Percentiles rank a stretch among this genome's conserved stretches.
Conservation (phyloP, 306 rosid genomes). For the Pachyrhizus erosus region DNA sequence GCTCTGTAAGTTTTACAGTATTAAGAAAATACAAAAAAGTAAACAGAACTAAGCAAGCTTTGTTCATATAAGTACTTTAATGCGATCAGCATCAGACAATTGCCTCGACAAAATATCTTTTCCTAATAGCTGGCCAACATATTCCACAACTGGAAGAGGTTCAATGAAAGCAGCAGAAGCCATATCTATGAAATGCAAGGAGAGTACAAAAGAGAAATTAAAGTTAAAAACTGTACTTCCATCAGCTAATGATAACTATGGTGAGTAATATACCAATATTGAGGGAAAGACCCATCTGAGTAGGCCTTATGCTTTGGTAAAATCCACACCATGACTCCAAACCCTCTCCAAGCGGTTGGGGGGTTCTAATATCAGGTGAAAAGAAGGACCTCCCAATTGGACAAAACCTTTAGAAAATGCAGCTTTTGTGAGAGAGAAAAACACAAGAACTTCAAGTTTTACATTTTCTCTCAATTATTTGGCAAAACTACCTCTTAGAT, state of each 20-base stretch:
- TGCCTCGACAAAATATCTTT: constrained; percentile 87
- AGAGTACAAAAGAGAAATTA: not conserved
- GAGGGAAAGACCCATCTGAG: constrained; percentile 99
- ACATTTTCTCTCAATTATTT: not conserved
- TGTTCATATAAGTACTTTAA: constrained; percentile 65
- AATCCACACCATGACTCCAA: constrained; percentile 98
- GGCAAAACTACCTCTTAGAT: constrained; percentile 65
- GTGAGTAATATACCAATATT: constrained; percentile 70
- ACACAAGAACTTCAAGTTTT: constrained; percentile 12
- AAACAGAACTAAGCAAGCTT: not conserved
- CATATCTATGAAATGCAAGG: constrained; percentile 68
- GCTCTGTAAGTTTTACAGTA: constrained; percentile 19
- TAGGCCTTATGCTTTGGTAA: constrained; percentile 98
- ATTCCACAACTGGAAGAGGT: constrained; percentile 96
- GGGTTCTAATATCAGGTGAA: constrained; percentile 82
- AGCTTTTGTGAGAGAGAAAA: constrained; percentile 41
- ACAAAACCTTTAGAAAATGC: constrained; percentile 65
- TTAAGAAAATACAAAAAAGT: constrained; percentile 1
- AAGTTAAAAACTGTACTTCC: constrained; percentile 10
- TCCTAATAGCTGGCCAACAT: constrained; percentile 86
- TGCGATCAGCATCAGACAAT: constrained; percentile 88
- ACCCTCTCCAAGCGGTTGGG: constrained; percentile 94
- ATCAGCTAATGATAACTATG: not conserved
- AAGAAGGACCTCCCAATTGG: constrained; percentile 95
- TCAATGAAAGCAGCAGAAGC: constrained; percentile 98